Conservation (phyloP, 2,329 filamentous ascomycete genomes). For the Botryotinia convoluta region DNA sequence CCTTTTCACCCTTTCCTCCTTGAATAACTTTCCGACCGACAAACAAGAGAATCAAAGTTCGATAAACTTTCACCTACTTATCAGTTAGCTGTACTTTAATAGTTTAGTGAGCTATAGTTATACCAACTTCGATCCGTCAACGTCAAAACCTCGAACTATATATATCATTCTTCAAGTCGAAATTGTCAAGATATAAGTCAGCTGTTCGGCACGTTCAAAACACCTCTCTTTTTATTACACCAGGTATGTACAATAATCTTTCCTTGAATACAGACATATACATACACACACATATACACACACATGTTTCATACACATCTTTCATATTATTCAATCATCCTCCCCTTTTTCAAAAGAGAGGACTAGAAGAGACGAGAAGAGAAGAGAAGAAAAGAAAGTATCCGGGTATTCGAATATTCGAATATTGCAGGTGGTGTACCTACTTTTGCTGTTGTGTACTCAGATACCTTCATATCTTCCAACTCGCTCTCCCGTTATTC, state of each 20-base stretch:
- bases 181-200: too few species aligned
- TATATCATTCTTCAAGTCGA: background rate
- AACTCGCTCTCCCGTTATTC: background rate
- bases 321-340: background rate
- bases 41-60: background rate
- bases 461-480: background rate
- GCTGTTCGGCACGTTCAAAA: background rate
- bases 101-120: background rate
- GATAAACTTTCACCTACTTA: background rate
- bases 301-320: background rate
- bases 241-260: background rate
- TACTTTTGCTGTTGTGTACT: background rate
- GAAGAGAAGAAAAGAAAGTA: background rate
- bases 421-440: background rate
- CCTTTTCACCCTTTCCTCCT: background rate
- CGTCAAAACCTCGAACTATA: background rate
- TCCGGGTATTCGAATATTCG: background rate
- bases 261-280: background rate
- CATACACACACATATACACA: background rate
- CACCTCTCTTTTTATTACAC: background rate
- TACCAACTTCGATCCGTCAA: background rate
- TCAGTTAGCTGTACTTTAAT: background rate
- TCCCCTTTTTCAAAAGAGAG: background rate
- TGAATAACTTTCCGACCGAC: background rate
- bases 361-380: background rate